Conservation (phyloP, 768 basidiomycete genomes). For the Rhizopogon vinicolor region DNA sequence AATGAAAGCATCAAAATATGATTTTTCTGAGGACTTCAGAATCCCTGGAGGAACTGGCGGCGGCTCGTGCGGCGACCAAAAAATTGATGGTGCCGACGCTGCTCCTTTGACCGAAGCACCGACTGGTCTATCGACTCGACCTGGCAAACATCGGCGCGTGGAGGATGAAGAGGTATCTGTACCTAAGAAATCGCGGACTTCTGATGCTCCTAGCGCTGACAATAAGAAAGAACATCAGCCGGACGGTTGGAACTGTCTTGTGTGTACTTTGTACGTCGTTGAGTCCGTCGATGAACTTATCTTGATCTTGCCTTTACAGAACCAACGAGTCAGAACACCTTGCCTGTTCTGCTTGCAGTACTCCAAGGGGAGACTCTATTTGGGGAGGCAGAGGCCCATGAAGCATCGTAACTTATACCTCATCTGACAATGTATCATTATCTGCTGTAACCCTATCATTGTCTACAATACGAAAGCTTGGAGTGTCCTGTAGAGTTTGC, state of each 20-base stretch:
- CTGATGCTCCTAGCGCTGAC: background rate
- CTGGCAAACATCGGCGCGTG: conserved; percentile 16
- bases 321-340: conserved; percentile 49
- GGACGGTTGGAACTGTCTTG: conserved; percentile 46
- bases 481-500: background rate
- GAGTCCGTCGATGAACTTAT: background rate
- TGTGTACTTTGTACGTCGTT: conserved; percentile 60
- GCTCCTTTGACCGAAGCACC: background rate
- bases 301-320: conserved; percentile 26
- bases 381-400: conserved; percentile 9
- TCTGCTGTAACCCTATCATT: background rate
- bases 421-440: background rate
- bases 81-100: background rate
- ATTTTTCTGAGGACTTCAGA: conserved; percentile 49
- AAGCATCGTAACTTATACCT: background rate
- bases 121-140: conserved; percentile 2
- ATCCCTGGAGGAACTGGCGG: conserved; percentile 21
- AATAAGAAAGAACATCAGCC: conserved; percentile 35
- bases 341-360: conserved; percentile 59
- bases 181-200: conserved; percentile 14
- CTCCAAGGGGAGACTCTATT: conserved; percentile 39
- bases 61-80: background rate
- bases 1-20: conserved; percentile 38
- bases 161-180: conserved; percentile 16
- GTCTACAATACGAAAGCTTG: background rate